phyloP scores from a whole-genome alignment of 805 yeast species.

The Yarrowia divulgata region DNA sequence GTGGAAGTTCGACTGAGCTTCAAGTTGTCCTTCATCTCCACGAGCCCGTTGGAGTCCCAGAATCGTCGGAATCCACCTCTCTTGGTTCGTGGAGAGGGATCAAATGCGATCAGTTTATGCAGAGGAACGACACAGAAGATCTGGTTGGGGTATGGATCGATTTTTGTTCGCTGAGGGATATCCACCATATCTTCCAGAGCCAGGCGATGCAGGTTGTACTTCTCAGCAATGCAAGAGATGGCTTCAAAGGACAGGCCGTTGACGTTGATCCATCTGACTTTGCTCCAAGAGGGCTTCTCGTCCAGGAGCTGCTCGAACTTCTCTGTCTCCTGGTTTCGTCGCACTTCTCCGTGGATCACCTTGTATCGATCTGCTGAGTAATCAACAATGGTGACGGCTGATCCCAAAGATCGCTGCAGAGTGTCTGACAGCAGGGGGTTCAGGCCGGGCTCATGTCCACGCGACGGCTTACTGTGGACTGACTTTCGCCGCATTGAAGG shows the following conservation, averaged over 20 bases:
- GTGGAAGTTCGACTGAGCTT: conserved; percentile 14
- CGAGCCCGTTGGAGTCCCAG: conserved; percentile 29
- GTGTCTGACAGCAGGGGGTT: conserved; percentile 61
- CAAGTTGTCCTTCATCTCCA: conserved; percentile 32
- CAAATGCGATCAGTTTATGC: conserved; percentile 54
- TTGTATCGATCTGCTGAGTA: conserved; percentile 56
- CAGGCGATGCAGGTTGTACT: conserved; percentile 59
- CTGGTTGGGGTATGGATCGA: conserved; percentile 60
- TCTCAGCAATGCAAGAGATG: conserved; percentile 56
- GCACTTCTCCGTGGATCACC: conserved; percentile 55
- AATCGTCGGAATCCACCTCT: conserved; percentile 22
- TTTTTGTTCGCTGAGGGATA: conserved; percentile 66
- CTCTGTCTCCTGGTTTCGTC: conserved; percentile 41
- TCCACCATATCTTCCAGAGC: conserved; percentile 70
- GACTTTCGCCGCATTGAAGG: conserved; percentile 48
- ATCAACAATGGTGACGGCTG: conserved; percentile 62
- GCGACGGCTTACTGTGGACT: conserved; percentile 51
- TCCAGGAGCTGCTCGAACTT: conserved; percentile 51
- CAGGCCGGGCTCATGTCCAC: conserved; percentile 69
- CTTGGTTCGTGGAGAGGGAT: background rate
- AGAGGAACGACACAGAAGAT: conserved; percentile 64
- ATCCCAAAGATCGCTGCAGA: conserved; percentile 59
- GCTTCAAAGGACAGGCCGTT: conserved; percentile 71
- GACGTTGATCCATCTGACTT: conserved; percentile 64
- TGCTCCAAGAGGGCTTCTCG: conserved; percentile 57